These are phyloP conservation scores for Fusarium sp. DNA, from an alignment of 2,329 filamentous ascomycete species.

Conservation along the genomic window DNA sequence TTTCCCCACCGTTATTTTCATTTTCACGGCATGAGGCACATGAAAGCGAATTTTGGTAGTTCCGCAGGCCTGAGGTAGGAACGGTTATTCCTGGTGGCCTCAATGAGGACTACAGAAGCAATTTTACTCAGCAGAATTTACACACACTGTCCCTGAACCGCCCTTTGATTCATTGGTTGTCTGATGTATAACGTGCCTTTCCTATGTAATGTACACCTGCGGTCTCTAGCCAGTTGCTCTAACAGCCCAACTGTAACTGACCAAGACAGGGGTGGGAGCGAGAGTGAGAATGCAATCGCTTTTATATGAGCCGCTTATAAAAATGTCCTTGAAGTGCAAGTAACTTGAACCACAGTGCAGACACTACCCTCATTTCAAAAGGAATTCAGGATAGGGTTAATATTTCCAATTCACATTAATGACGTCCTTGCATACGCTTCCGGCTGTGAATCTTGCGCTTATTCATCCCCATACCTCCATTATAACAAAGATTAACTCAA, in stretches of 20 bases:
- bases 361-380: too few relatives aligned
- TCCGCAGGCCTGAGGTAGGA: neutral
- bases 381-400: too few relatives aligned
- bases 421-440: too few relatives aligned
- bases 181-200: neutral
- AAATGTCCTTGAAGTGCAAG: neutral
- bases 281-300: too few relatives aligned
- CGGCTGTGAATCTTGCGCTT: neutral
- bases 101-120: neutral
- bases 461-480: neutral
- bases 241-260: neutral
- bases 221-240: neutral
- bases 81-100: neutral
- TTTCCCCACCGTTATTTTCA: constrained; percentile 9
- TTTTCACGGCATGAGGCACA: constrained; percentile 17
- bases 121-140: constrained; percentile 5
- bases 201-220: neutral
- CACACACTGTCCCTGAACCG: neutral
- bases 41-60: constrained; percentile 21
- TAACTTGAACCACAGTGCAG: neutral
- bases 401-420: too few relatives aligned
- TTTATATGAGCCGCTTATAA: too few relatives aligned
- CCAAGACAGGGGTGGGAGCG: too few relatives aligned
- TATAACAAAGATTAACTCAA: too few relatives aligned
- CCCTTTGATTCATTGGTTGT: neutral